Percentiles rank a stretch among this genome's conserved stretches.
Evolutionary conservation across 306 rosid genomes (phyloP).

Genomic region (Potentilla sterilis): DNA sequence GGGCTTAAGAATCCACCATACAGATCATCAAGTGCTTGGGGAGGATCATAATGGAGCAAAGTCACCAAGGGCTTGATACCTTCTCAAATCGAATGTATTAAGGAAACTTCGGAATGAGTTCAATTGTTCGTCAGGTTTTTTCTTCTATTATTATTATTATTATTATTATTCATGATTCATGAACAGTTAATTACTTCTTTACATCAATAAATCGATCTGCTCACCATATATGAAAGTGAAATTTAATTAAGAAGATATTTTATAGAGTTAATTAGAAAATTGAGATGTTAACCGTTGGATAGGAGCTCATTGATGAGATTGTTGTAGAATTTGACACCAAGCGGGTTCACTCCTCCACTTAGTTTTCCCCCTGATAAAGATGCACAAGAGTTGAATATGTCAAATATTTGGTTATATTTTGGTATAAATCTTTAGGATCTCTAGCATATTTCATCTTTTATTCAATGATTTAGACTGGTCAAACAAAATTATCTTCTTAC

Average conservation of each 20-base stretch:
- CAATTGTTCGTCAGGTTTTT: too few species aligned
- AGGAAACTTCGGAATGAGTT: not conserved
- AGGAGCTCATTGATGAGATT: slow-evolving; percentile 48
- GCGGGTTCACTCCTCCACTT: slow-evolving; percentile 41
- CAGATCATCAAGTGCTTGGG: slow-evolving; percentile 57
- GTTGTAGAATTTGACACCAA: slow-evolving; percentile 55
- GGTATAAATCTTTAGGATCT: too few species aligned
- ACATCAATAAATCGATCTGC: too few species aligned
- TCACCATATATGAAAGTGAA: too few species aligned
- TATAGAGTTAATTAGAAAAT: too few species aligned
- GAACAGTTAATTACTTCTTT: too few species aligned
- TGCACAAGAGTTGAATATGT: not conserved
- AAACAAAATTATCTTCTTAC: slow-evolving; percentile 25
- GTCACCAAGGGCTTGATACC: slow-evolving; percentile 54
- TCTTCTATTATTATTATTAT: too few species aligned
- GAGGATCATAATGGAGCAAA: slow-evolving; percentile 58
- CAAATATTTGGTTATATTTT: too few species aligned
- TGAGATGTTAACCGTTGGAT: slow-evolving; percentile 35
- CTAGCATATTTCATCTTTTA: too few species aligned
- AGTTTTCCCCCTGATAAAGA: slow-evolving; percentile 40
- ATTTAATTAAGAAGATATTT: too few species aligned
- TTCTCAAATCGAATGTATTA: not conserved
- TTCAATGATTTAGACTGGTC: too few species aligned
- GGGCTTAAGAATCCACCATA: slow-evolving; percentile 56
- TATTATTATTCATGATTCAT: too few species aligned